Evolutionary conservation across 768 basidiomycete species (phyloP).

Genomic region (Lentinula lateritia): DNA sequence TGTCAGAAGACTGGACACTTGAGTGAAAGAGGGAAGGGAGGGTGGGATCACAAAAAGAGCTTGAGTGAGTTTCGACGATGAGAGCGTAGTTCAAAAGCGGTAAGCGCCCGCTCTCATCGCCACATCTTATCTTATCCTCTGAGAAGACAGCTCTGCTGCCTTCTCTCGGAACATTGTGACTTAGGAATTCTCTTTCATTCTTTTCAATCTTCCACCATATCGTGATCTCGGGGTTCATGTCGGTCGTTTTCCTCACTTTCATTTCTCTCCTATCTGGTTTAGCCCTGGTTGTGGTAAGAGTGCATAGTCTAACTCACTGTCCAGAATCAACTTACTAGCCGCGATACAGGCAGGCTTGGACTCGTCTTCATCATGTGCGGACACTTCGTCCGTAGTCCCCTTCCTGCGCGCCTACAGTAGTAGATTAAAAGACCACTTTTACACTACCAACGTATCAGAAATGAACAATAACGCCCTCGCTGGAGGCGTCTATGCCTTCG

Average conservation of each 20-base stretch:
- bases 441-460: neutral
- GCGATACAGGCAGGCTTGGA: neutral
- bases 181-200: neutral
- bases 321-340: neutral
- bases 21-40: too few relatives aligned
- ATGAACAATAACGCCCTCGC: neutral
- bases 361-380: neutral
- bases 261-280: neutral
- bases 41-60: too few relatives aligned
- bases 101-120: too few relatives aligned
- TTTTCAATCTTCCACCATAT: neutral
- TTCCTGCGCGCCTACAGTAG: neutral
- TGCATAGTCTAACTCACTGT: neutral
- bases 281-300: neutral
- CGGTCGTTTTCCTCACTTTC: neutral
- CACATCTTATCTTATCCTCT: too few relatives aligned
- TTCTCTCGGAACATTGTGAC: neutral
- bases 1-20: too few relatives aligned
- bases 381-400: neutral
- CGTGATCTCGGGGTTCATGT: neutral
- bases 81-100: too few relatives aligned
- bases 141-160: too few relatives aligned
- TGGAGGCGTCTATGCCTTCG: neutral
- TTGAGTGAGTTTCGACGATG: too few relatives aligned
- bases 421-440: neutral